These are phyloP conservation scores for Coemansia aciculifera DNA, from an alignment of 192 early-diverging fungal genomes.

Conservation along the genomic window DNA sequence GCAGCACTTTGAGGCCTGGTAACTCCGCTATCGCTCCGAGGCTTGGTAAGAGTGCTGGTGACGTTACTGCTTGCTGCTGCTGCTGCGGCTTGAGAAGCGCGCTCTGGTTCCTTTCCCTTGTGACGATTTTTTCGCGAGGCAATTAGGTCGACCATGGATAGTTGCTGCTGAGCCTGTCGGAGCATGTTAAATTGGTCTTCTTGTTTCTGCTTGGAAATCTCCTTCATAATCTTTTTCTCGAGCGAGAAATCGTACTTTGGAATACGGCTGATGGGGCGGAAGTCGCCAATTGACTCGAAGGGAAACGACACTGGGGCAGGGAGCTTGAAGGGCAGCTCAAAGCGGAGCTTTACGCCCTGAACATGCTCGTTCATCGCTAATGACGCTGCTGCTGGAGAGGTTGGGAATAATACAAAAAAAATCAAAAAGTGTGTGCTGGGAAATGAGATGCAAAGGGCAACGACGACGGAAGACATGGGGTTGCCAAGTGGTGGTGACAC, in stretches of 20 bases:
- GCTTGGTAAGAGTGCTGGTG: slow-evolving; percentile 15
- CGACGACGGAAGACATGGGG: not conserved
- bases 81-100: slow-evolving; percentile 3
- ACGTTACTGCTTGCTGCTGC: not conserved
- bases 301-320: slow-evolving; percentile 54
- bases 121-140: slow-evolving; percentile 51
- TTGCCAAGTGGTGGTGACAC: not conserved
- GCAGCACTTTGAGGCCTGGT: slow-evolving; percentile 7
- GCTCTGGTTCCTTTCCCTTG: slow-evolving; percentile 51
- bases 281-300: slow-evolving; percentile 55
- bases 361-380: slow-evolving; percentile 42
- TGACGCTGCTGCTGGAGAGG: not conserved
- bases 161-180: slow-evolving; percentile 52
- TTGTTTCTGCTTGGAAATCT: slow-evolving; percentile 51
- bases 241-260: slow-evolving; percentile 58
- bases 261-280: slow-evolving; percentile 45
- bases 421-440: slow-evolving; percentile 4
- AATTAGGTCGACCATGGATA: slow-evolving; percentile 55
- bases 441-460: not conserved
- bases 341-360: slow-evolving; percentile 52
- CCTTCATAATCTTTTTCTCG: slow-evolving; percentile 54
- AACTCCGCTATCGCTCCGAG: slow-evolving; percentile 45
- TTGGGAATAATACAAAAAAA: not conserved
- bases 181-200: slow-evolving; percentile 49
- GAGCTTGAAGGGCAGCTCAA: slow-evolving; percentile 49